A percentile compares a stretch with the other conserved stretches of the same genome.
Conservation (phyloP, 129 eudicot species). For the Deinandra increscens region DNA sequence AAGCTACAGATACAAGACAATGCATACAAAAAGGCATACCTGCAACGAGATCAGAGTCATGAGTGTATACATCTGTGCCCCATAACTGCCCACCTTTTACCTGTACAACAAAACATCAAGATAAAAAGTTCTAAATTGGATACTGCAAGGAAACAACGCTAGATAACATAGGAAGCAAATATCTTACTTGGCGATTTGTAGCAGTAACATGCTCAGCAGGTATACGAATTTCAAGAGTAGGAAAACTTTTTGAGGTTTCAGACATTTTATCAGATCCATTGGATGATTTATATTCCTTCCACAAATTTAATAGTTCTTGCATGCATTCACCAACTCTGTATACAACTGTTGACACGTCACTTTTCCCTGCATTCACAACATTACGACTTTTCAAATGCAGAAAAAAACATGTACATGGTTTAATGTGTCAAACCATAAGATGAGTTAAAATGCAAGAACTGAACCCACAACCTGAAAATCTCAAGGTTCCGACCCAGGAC, state of each 20-base stretch:
- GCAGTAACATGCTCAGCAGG: conserved; percentile 98
- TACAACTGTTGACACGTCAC: conserved; percentile 59
- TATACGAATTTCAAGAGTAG: conserved; percentile 83
- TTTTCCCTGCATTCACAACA: conserved; percentile 54
- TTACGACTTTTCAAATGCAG: conserved; percentile 18
- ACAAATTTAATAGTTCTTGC: conserved; percentile 73
- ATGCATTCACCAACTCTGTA: conserved; percentile 95
- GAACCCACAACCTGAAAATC: background rate
- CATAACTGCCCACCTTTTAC: conserved; percentile 97
- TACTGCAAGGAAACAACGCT: background rate
- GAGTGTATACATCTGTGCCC: conserved; percentile 98
- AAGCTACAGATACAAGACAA: background rate
- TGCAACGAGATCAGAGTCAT: conserved; percentile 99
- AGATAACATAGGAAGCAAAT: background rate
- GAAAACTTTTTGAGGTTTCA: conserved; percentile 56
- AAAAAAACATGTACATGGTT: background rate
- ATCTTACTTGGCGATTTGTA: conserved; percentile 93
- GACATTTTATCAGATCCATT: conserved; percentile 41
- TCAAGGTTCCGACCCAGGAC: background rate
- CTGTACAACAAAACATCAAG: conserved; percentile 37
- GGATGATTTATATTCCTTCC: conserved; percentile 79
- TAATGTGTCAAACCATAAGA: background rate
- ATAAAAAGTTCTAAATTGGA: background rate
- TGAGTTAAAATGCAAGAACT: background rate
- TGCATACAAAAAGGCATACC: conserved; percentile 42